phyloP scores from a whole-genome alignment of 768 basidiomycete genomes.

The Antrodiella citrinella region DNA sequence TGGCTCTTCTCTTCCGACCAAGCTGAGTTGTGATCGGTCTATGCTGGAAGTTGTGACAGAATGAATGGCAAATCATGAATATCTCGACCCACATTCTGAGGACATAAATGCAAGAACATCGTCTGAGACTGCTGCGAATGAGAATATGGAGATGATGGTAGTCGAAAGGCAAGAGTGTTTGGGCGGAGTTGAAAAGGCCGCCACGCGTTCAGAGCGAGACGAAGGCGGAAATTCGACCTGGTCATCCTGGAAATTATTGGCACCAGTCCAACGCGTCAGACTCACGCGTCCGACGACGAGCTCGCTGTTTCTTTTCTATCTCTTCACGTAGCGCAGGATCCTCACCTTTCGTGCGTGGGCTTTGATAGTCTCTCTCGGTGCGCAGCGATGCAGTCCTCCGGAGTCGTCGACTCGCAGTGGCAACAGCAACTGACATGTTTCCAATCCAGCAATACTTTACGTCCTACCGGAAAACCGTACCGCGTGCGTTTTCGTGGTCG shows the following conservation, averaged over 20 bases:
- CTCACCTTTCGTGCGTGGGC: slow-evolving; percentile 10
- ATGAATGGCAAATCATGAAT: no score
- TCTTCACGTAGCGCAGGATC: slow-evolving; percentile 5
- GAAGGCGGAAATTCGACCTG: not conserved
- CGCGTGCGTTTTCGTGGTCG: slow-evolving; percentile 11
- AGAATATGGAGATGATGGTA: slow-evolving; percentile 5
- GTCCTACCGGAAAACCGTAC: slow-evolving; percentile 8
- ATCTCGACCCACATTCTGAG: no score
- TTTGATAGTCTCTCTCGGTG: slow-evolving; percentile 1
- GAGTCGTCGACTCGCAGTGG: not conserved
- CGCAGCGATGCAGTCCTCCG: slow-evolving; percentile 1
- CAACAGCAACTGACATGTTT: slow-evolving; percentile 6
- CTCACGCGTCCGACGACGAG: not conserved
- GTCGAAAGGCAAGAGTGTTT: slow-evolving; percentile 6
- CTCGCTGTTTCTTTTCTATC: slow-evolving; percentile 1
- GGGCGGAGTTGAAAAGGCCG: slow-evolving; percentile 10
- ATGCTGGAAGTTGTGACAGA: no score
- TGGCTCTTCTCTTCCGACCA: no score
- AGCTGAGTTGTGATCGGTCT: no score
- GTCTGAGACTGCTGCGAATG: no score
- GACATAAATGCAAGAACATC: no score
- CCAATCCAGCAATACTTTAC: slow-evolving; percentile 11
- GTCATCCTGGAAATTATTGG: not conserved
- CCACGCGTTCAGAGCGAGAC: not conserved
- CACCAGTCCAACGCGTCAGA: not conserved